These are phyloP conservation scores for Ascochyta rabiei DNA, from an alignment of 2,329 filamentous ascomycete species.

Conservation along the genomic window DNA sequence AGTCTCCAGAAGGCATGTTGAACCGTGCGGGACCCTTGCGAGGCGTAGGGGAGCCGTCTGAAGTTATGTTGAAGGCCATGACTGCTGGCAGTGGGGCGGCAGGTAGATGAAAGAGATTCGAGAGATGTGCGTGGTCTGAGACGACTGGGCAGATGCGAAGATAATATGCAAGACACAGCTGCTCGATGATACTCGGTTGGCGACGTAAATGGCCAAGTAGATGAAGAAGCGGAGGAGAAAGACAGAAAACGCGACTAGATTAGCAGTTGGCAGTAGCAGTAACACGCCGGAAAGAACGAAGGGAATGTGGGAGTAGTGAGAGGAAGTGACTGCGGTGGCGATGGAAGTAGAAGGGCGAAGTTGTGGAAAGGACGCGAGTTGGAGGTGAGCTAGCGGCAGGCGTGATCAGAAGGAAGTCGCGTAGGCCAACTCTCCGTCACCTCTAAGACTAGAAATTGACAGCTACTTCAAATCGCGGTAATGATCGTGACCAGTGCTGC, in stretches of 20 bases:
- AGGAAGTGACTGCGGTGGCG: conserved; percentile 11
- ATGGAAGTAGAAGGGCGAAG: conserved; percentile 11
- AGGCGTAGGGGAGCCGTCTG: conserved; percentile 50
- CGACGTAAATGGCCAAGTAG: conserved; percentile 47
- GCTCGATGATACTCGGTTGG: conserved; percentile 33
- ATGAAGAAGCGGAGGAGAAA: conserved; percentile 39
- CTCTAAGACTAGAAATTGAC: background rate
- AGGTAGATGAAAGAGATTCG: conserved; percentile 42
- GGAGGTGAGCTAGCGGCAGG: conserved; percentile 14
- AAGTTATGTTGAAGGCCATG: conserved; percentile 50
- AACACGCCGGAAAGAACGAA: conserved; percentile 28
- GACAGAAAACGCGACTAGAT: conserved; percentile 35
- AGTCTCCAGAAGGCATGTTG: conserved; percentile 37
- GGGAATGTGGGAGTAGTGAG: conserved; percentile 16
- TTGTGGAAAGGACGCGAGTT: conserved; percentile 22
- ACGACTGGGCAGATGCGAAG: conserved; percentile 40
- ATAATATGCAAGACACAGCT: conserved; percentile 45
- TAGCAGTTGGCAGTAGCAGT: conserved; percentile 18
- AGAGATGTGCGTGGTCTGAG: conserved; percentile 34
- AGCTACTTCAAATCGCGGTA: background rate
- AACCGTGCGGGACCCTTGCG: conserved; percentile 45
- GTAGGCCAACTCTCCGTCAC: conserved; percentile 19
- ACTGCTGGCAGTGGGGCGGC: conserved; percentile 25
- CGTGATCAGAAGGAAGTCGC: conserved; percentile 21
- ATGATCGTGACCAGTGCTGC: background rate